Conservation (phyloP, 805 yeast species). For the Metschnikowia similis region DNA sequence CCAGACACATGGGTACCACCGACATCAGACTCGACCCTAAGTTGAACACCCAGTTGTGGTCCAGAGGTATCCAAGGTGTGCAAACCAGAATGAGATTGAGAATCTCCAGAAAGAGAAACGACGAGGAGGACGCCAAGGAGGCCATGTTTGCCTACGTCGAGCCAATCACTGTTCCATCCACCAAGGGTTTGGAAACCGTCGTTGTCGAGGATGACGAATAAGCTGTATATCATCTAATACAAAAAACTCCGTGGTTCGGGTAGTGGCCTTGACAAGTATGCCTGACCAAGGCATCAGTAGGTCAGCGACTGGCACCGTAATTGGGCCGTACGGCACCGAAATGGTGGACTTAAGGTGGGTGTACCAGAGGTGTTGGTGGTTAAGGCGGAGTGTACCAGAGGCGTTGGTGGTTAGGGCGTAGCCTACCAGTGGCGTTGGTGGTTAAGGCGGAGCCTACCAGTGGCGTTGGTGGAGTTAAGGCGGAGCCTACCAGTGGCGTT, state of each 20-base stretch:
- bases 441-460: too few relatives aligned
- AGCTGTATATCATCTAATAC: slow-evolving; percentile 18
- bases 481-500: too few relatives aligned
- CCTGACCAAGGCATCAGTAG: too few relatives aligned
- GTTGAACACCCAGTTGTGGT: slow-evolving; percentile 98
- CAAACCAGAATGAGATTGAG: slow-evolving; percentile 97
- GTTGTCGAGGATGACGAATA: slow-evolving; percentile 77
- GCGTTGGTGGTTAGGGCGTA: too few relatives aligned
- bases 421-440: too few relatives aligned
- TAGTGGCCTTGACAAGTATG: too few relatives aligned
- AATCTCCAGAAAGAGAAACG: slow-evolving; percentile 99
- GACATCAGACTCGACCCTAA: slow-evolving; percentile 99
- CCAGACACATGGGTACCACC: slow-evolving; percentile 97
- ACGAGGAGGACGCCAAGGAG: slow-evolving; percentile 98
- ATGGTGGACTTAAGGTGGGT: too few relatives aligned
- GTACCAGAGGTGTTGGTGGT: too few relatives aligned
- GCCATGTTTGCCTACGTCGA: slow-evolving; percentile 97
- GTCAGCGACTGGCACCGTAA: too few relatives aligned
- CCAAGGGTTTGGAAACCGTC: slow-evolving; percentile 97
- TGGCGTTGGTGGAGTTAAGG: too few relatives aligned
- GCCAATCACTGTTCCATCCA: slow-evolving; percentile 89
- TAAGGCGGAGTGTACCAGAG: too few relatives aligned
- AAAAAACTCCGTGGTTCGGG: slow-evolving; percentile 10
- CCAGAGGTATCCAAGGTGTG: slow-evolving; percentile 99
- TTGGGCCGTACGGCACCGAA: too few relatives aligned